These are phyloP conservation scores for Ambrosiella cleistominuta DNA, from an alignment of 2,329 filamentous ascomycete species.

Conservation along the genomic window DNA sequence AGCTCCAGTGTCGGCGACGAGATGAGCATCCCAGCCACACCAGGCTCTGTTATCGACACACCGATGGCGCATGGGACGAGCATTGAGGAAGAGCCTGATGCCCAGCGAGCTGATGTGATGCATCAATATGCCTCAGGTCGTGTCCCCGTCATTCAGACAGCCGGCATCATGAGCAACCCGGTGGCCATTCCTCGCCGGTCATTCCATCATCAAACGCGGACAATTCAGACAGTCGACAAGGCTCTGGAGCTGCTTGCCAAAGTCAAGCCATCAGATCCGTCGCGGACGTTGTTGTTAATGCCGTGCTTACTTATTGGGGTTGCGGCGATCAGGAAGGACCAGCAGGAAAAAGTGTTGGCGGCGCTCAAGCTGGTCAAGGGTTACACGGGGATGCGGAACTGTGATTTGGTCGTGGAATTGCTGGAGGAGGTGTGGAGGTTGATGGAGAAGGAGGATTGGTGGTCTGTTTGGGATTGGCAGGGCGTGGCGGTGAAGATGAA, in stretches of 20 bases:
- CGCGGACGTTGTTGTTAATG: conserved; percentile 41
- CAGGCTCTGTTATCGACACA: not conserved
- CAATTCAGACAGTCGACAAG: conserved; percentile 38
- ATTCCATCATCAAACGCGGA: not conserved
- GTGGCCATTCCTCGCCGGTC: not conserved
- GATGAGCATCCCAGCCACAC: not conserved
- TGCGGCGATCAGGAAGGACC: conserved; percentile 35
- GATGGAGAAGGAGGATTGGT: conserved; percentile 41
- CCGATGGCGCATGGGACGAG: not conserved
- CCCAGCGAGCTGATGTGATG: not conserved
- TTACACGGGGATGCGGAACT: conserved; percentile 43
- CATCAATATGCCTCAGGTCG: no score
- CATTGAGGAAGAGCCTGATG: not conserved
- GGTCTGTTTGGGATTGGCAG: conserved; percentile 48
- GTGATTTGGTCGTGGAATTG: conserved; percentile 34
- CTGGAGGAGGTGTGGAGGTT: conserved; percentile 41
- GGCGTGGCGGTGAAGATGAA: conserved; percentile 33
- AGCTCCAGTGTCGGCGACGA: not conserved
- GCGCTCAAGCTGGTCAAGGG: conserved; percentile 34
- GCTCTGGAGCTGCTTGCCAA: conserved; percentile 36
- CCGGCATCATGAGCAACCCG: not conserved
- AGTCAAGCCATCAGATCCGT: conserved; percentile 39
- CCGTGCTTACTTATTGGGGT: conserved; percentile 44
- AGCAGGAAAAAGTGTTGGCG: conserved; percentile 34
- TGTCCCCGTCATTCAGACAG: not conserved